Evolutionary conservation across 345 rosid genomes (phyloP), one percentile per base, ranked within the genome.

Genomic region (Citrus medica): DNA sequence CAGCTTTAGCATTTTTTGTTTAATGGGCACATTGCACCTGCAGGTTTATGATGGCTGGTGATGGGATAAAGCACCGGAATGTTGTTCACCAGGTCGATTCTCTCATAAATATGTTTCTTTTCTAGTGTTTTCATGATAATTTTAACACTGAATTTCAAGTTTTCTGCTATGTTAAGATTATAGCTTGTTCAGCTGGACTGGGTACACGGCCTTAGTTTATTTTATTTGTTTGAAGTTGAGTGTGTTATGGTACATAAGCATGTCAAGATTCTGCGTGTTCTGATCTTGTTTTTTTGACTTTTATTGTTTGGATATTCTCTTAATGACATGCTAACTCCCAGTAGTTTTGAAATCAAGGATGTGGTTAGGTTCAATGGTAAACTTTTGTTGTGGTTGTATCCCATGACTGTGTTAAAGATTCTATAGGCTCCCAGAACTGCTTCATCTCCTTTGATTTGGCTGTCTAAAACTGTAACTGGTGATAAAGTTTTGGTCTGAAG

Each of bases 1-100:
- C 30, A 32, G 25, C 22, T 51, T 62, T 9, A 13, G 61, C 25
- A 25, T 42, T 22, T 64, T 74, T 72, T 53, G 77, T 71, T 55
- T 67, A n/a, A 76, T 62, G 46, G 9, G 69, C 32, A 55, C 30
- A 3, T 38, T 40, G 12, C 67, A 28, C 75, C 51, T 81, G 78
- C 91, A 94, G 98, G 79, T 95, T 90, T 86, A 86, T 95, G 98
- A 91, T 90, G 91, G 96, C 94, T 10, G 79, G 92, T 86, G 99
- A 95, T 86, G 95, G 98, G 53, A 85, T 95, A 66, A 88, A 91
- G 83, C 87, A 81, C 82, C 89, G 88, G 76, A 76, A 70, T 70
- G 76, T 79, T 62, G 82, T 93, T 75, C 89, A 91, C 30, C 85
- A 91, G 97, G 98, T 94, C 62, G 30, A 24, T 53, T 35, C 35